phyloP scores from a whole-genome alignment of 352 stramenopile species.

The Pythium diclinum region DNA sequence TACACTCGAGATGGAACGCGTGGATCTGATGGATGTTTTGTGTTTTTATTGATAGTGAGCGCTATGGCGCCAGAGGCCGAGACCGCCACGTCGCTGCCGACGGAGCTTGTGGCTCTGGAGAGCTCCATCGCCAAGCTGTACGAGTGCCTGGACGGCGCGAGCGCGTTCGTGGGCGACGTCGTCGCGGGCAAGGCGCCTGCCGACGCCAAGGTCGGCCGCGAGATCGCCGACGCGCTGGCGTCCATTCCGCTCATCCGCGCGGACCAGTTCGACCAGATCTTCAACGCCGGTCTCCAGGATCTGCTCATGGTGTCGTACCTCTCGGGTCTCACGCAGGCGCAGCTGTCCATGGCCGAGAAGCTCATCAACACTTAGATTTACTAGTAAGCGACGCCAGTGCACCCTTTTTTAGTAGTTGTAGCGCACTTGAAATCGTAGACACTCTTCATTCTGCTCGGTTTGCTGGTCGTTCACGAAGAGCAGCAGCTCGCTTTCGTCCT shows the following conservation, averaged over 20 bases:
- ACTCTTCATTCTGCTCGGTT: slow-evolving; percentile 92
- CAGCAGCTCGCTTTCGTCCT: slow-evolving; percentile 51
- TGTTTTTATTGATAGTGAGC: slow-evolving; percentile 34
- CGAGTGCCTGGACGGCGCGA: slow-evolving; percentile 87
- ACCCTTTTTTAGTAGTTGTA: slow-evolving; percentile 38
- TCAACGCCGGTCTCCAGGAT: slow-evolving; percentile 96
- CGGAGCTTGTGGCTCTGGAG: slow-evolving; percentile 70
- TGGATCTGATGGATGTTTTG: background rate
- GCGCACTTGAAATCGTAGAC: slow-evolving; percentile 83
- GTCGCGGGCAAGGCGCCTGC: slow-evolving; percentile 72
- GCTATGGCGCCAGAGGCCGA: slow-evolving; percentile 43
- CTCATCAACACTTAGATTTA: slow-evolving; percentile 88
- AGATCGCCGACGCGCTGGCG: slow-evolving; percentile 93
- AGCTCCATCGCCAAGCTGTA: slow-evolving; percentile 88
- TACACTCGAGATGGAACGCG: background rate
- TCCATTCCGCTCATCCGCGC: slow-evolving; percentile 91
- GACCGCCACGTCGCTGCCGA: slow-evolving; percentile 53
- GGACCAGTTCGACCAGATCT: slow-evolving; percentile 96
- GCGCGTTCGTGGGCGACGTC: slow-evolving; percentile 90
- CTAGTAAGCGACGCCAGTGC: slow-evolving; percentile 1
- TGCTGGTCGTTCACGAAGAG: slow-evolving; percentile 92
- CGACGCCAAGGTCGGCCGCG: slow-evolving; percentile 87
- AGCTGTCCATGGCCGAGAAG: slow-evolving; percentile 97
- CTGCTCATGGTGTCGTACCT: slow-evolving; percentile 99
- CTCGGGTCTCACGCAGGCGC: slow-evolving; percentile 95